Evolutionary conservation across 129 eudicot genomes (phyloP), one percentile per base, ranked within the genome.

Genomic region (Helichrysum umbraculigerum): DNA sequence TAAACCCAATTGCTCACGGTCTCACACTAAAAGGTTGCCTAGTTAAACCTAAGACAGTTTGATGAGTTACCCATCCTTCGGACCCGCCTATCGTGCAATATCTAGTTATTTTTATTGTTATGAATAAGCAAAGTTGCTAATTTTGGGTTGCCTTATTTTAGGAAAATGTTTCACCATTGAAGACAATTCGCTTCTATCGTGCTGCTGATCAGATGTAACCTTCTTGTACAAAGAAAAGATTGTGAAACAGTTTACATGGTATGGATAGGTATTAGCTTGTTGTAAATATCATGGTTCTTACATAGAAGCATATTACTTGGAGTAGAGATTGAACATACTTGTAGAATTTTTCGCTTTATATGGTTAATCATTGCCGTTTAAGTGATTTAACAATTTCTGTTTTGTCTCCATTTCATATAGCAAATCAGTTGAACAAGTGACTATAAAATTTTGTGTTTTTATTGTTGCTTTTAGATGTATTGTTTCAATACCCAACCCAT

Each of bases 131-230:
- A 2, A 22, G 39, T 25, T 65, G 37, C 22, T 65, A 7, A 65
- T 65, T 17, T 17, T 7, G 44, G 21, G 7, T 65, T 65, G 10
- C 21, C 47, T 29, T 65, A 16, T 74, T 41, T 56, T 85, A 32
- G 54, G 71, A 20, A 67, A 67, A 37, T 8, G 29, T 67, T 25
- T 67, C 32, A 9, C 71, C 71, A 67, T 19, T 67, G 71, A 67
- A 67, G 71, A n/a, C 39, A 19, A 19, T 67, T 67, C 71, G 71
- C 16, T 67, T 67, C 17, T 67, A 67, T 67, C 71, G 50, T 37
- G 71, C 71, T 67, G 51, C 29, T 10, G 68, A 28, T 16, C 8
- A 34, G 44, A 14, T 32, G 25, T 16, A 64, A 64, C 39, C 33
- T 3, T 60, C 44, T 65, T 65, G 62, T 57, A 57, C 62, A 57